These are phyloP conservation scores for Niebla homalea DNA, from an alignment of 495 filamentous ascomycete species.

Conservation along the genomic window DNA sequence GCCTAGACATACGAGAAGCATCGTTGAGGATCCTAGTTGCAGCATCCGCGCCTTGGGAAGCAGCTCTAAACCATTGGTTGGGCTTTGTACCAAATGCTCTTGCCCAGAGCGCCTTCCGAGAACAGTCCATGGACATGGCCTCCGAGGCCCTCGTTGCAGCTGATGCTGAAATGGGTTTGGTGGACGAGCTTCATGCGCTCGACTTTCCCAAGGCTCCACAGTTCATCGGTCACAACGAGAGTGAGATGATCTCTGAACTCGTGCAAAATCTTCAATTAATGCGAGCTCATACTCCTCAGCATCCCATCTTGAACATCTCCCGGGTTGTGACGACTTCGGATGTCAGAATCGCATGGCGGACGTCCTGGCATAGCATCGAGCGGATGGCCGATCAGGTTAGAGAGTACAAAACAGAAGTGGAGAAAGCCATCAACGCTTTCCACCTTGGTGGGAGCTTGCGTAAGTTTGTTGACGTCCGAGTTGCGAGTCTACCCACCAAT, in stretches of 20 bases:
- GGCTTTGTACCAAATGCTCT: slow-evolving; percentile 55
- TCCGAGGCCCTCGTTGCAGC: not conserved
- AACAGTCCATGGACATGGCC: not conserved
- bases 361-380: too few species aligned
- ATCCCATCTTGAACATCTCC: not conserved
- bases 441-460: too few species aligned
- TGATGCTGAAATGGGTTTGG: slow-evolving; percentile 22
- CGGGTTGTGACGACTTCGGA: not conserved
- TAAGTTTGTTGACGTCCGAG: too few species aligned
- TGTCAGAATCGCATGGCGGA: too few species aligned
- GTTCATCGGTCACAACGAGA: not conserved
- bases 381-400: not conserved
- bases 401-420: not conserved
- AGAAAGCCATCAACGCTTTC: not conserved
- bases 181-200: slow-evolving; percentile 34
- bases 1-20: slow-evolving; percentile 46
- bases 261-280: too few species aligned
- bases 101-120: slow-evolving; percentile 29
- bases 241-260: not conserved
- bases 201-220: slow-evolving; percentile 49
- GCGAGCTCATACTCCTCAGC: too few species aligned
- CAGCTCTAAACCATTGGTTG: slow-evolving; percentile 62
- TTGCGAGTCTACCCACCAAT: too few species aligned
- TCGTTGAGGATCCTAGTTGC: slow-evolving; percentile 52
- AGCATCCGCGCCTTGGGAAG: slow-evolving; percentile 54